Conservation (phyloP, 1,284 basidiomycete species). For the Laetiporus sulphureus region DNA sequence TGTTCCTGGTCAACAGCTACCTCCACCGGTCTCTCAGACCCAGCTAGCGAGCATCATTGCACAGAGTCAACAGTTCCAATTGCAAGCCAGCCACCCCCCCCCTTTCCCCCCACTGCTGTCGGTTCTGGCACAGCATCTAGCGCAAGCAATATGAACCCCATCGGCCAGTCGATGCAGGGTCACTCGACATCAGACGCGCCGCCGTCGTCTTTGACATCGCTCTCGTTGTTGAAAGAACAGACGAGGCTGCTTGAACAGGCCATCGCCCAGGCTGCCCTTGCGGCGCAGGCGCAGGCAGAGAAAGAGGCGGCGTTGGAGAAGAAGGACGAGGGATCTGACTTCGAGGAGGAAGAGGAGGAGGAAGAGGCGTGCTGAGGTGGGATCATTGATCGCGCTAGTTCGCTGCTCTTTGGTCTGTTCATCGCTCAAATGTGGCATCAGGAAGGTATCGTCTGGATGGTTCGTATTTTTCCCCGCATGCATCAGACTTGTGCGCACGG, state of each 20-base stretch:
- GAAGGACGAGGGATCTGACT: constrained; percentile 39
- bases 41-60: constrained; percentile 64
- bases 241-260: constrained; percentile 58
- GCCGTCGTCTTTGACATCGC: constrained; percentile 18
- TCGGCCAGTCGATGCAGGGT: too few species aligned
- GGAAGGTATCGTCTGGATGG: too few species aligned
- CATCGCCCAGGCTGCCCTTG: constrained; percentile 61
- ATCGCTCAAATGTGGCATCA: too few species aligned
- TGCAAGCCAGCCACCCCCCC: constrained; percentile 10
- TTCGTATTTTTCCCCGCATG: too few species aligned
- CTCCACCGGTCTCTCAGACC: constrained; percentile 40
- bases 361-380: too few species aligned
- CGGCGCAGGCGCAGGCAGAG: constrained; percentile 68
- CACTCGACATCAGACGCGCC: constrained; percentile 2
- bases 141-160: background rate
- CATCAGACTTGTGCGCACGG: too few species aligned
- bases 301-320: constrained; percentile 67
- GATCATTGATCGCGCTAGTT: too few species aligned
- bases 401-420: too few species aligned
- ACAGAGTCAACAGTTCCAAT: constrained; percentile 37
- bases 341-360: constrained; percentile 30
- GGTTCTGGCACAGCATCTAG: constrained; percentile 28
- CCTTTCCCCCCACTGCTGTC: constrained; percentile 18
- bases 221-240: constrained; percentile 64
- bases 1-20: constrained; percentile 25